Conservation (phyloP, 208 protist genomes). For the Crithidia thermophila region DNA sequence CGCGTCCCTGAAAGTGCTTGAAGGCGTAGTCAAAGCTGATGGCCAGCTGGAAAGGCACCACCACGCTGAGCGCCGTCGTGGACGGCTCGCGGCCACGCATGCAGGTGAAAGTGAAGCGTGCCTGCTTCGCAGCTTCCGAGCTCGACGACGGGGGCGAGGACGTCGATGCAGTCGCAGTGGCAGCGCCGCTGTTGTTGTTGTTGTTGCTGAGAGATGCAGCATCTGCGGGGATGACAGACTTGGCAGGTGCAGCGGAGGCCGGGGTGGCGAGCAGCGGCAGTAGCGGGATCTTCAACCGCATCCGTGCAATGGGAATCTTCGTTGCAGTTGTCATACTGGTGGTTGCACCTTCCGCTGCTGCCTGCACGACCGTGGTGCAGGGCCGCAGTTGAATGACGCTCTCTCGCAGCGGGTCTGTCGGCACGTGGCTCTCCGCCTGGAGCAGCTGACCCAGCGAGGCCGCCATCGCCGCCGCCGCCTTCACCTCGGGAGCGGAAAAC, state of each 20-base stretch:
- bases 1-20: slow-evolving; percentile 68
- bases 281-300: slow-evolving; percentile 46
- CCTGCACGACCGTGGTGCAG: slow-evolving; percentile 2
- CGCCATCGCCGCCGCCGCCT: neutral
- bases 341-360: neutral
- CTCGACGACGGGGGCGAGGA: neutral
- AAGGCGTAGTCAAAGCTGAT: slow-evolving; percentile 56
- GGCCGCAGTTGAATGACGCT: slow-evolving; percentile 24
- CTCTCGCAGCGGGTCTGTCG: slow-evolving; percentile 28
- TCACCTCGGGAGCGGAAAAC: neutral
- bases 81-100: slow-evolving; percentile 53
- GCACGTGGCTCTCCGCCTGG: slow-evolving; percentile 3
- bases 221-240: no score
- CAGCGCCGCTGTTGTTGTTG: neutral
- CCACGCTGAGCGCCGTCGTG: slow-evolving; percentile 38
- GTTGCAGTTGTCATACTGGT: neutral
- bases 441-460: slow-evolving; percentile 14
- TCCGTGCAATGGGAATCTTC: slow-evolving; percentile 4
- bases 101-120: slow-evolving; percentile 52
- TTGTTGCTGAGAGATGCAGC: no score
- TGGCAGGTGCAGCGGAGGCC: slow-evolving; percentile 8
- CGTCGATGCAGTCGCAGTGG: neutral
- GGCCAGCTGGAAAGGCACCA: slow-evolving; percentile 35
- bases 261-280: slow-evolving; percentile 59
- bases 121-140: slow-evolving; percentile 22